These are phyloP conservation scores for Ustilago sp. DNA, from an alignment of 1,284 basidiomycete species.

Conservation along the genomic window DNA sequence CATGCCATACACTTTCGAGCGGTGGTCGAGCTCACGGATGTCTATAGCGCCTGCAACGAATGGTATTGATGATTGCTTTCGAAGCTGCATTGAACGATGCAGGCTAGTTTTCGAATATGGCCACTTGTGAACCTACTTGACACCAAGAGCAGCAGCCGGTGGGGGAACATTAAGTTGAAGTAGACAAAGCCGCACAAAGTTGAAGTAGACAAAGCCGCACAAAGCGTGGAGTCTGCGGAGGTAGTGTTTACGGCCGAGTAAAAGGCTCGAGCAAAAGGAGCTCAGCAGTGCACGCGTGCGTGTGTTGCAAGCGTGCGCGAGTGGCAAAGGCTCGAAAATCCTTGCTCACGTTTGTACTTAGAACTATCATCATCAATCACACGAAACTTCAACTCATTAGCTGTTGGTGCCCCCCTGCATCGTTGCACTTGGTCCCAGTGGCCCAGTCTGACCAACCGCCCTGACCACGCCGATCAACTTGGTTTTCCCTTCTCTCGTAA, in stretches of 20 bases:
- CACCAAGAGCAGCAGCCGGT: conserved; percentile 37
- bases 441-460: conserved; percentile 52
- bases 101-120: background rate
- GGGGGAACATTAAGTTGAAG: no score
- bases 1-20: background rate
- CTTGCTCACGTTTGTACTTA: no score
- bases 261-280: no score
- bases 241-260: no score
- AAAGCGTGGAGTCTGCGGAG: no score
- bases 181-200: no score
- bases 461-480: conserved; percentile 66
- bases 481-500: conserved; percentile 66
- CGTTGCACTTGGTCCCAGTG: conserved; percentile 18
- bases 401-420: background rate
- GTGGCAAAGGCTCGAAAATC: no score
- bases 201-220: no score
- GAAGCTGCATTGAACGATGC: background rate
- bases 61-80: background rate
- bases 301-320: no score
- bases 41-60: background rate
- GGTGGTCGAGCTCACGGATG: background rate
- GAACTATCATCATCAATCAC: no score
- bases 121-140: conserved; percentile 17
- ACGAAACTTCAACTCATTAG: no score
- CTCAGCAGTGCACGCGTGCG: no score